These are phyloP conservation scores for Pulveroboletus sp. DNA, from an alignment of 768 basidiomycete species.

Conservation along the genomic window DNA sequence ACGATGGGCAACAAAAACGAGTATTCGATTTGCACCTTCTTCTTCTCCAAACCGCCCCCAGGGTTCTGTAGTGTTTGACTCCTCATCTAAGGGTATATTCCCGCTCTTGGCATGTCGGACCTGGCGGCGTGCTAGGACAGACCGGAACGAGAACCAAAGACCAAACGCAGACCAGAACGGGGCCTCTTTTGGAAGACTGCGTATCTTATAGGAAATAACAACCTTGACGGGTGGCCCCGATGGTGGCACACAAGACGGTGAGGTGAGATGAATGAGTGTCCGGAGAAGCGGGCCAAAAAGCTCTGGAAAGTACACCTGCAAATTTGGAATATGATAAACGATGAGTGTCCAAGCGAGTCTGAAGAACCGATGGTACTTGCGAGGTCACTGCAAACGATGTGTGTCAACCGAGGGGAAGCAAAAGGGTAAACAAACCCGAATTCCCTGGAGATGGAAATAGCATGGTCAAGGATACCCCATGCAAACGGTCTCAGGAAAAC, in stretches of 20 bases:
- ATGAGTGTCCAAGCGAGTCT: neutral
- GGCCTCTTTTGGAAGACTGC: constrained; percentile 66
- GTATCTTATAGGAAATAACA: constrained; percentile 71
- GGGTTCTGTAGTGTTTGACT: neutral
- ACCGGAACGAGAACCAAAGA: constrained; percentile 65
- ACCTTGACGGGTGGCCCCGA: constrained; percentile 31
- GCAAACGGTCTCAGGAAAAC: constrained; percentile 53
- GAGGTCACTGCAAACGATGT: constrained; percentile 81
- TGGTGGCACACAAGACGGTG: constrained; percentile 36
- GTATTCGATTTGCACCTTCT: constrained; percentile 36
- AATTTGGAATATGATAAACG: neutral
- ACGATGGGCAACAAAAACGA: constrained; percentile 60
- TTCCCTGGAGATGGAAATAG: constrained; percentile 35
- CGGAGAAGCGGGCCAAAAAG: constrained; percentile 73
- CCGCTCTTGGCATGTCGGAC: neutral
- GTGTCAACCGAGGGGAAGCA: constrained; percentile 38
- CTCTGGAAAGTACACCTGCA: constrained; percentile 81
- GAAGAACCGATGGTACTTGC: constrained; percentile 39
- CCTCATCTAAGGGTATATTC: neutral
- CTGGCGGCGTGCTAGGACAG: constrained; percentile 38
- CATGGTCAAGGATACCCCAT: constrained; percentile 61
- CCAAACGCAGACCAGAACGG: constrained; percentile 81
- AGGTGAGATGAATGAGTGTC: constrained; percentile 68
- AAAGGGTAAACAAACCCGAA: constrained; percentile 20
- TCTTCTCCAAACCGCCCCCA: constrained; percentile 47